These are phyloP conservation scores for Ophiostoma perfectum DNA, from an alignment of 2,329 filamentous ascomycete species.

Conservation along the genomic window DNA sequence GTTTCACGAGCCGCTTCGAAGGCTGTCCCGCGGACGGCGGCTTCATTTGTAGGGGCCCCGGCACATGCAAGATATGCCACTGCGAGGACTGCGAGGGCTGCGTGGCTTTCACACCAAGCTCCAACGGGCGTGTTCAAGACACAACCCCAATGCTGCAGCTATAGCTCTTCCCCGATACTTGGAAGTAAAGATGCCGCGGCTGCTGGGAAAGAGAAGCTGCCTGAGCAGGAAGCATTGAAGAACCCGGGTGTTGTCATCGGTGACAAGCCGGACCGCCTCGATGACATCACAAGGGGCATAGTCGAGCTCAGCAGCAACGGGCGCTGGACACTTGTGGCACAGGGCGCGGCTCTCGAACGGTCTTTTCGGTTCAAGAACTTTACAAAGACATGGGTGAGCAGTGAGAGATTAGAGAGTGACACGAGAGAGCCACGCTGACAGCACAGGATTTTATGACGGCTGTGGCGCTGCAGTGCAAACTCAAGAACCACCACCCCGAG, in stretches of 20 bases:
- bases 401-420: neutral
- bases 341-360: slow-evolving; percentile 53
- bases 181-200: too few relatives aligned
- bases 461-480: slow-evolving; percentile 61
- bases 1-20: neutral
- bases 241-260: too few relatives aligned
- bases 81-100: neutral
- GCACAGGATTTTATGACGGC: slow-evolving; percentile 67
- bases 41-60: neutral
- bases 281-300: neutral
- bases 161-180: neutral
- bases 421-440: slow-evolving; percentile 9
- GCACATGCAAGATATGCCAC: neutral
- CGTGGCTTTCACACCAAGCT: neutral
- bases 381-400: slow-evolving; percentile 57
- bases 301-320: neutral
- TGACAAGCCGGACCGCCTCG: too few relatives aligned
- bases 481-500: slow-evolving; percentile 66
- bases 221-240: too few relatives aligned
- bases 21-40: neutral
- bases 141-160: neutral
- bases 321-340: slow-evolving; percentile 46
- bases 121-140: neutral
- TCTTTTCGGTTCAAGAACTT: slow-evolving; percentile 61
- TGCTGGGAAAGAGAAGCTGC: too few relatives aligned